Evolutionary conservation across 345 rosid species (phyloP), one percentile per base, ranked within the genome.

Genomic region (Melastoma malabathricum): DNA sequence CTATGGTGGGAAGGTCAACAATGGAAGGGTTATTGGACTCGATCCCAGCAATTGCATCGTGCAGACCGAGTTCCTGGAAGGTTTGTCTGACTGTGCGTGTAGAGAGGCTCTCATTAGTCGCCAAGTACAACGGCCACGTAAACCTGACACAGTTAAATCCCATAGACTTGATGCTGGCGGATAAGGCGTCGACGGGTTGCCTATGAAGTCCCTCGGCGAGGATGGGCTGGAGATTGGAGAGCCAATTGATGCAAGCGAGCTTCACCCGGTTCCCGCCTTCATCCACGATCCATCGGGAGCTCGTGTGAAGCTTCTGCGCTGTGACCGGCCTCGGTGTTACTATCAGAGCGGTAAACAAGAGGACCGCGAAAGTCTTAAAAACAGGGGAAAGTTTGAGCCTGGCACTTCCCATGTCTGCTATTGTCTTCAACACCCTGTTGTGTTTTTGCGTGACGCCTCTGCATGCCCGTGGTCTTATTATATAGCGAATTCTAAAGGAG

Each of bases 201-300:
- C 61, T 66, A 69, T 60, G 60, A 4, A 73, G 78, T 39, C 78
- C 78, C 54, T 73, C 78, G 13, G 78, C 78, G 25, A 69, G 70
- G 52, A 64, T 20, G 10, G 58, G 47, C 19, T 69, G 59, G 0
- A 73, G 69, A 51, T 73, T 74, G 13, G 52, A 13, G 13, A 51
- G 52, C 64, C 64, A 61, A 48, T 61, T 61, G 43, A 53, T 59
- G 44, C 64, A 61, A 1, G 59, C 54, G 9, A 61, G 64, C 59
- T 61, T 61, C 19, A 48, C 53, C 19, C 64, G 46, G n/a, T 16
- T 15, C 3, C 59, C 64, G 15, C 16, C 5, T 6, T 19, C 59
- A 22, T 61, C 54, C 14, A 53, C 54, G 6, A 62, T 50, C 66
- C 66, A 62, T 23, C 57, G 20, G 18, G 55, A 62, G 18, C 27